A percentile compares a stretch with the other conserved stretches of the same genome.
phyloP scores from a whole-genome alignment of 331 rosid genomes.

The Phaseolus coccineus region DNA sequence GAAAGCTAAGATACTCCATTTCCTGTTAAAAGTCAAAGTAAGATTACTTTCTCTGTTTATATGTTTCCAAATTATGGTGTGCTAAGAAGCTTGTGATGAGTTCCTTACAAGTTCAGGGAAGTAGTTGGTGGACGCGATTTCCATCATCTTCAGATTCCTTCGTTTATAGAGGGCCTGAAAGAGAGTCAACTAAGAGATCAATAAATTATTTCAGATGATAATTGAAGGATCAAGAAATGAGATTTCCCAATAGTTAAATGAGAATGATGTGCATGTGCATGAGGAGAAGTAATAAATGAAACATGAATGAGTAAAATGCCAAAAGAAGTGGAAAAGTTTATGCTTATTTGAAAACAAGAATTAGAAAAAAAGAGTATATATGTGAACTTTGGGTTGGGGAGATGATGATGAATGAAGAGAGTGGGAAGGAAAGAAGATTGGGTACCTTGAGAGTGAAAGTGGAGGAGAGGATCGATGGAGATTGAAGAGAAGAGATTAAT shows the following conservation, averaged over 20 bases:
- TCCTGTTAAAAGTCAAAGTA: slow-evolving; percentile 36
- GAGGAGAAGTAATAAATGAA: neutral
- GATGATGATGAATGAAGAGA: neutral
- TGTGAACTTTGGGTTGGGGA: neutral
- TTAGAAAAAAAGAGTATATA: neutral
- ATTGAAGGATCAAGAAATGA: neutral
- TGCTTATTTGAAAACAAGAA: neutral
- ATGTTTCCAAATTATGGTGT: neutral
- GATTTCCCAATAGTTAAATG: neutral
- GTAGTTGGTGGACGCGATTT: slow-evolving; percentile 48
- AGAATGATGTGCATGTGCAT: slow-evolving; percentile 1
- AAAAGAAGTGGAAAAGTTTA: neutral
- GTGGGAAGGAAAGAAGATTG: neutral
- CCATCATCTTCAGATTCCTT: slow-evolving; percentile 38
- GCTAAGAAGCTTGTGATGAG: neutral
- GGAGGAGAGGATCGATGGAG: neutral
- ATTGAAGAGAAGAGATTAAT: neutral
- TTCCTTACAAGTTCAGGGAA: slow-evolving; percentile 52
- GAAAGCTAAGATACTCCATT: slow-evolving; percentile 44
- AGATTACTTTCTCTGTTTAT: neutral
- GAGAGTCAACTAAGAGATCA: neutral
- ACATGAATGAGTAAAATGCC: neutral
- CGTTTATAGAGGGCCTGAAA: slow-evolving; percentile 11
- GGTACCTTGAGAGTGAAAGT: slow-evolving; percentile 38
- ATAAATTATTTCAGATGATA: neutral